Conservation (phyloP, 352 stramenopile species). For the Elongisporangium undulatum region DNA sequence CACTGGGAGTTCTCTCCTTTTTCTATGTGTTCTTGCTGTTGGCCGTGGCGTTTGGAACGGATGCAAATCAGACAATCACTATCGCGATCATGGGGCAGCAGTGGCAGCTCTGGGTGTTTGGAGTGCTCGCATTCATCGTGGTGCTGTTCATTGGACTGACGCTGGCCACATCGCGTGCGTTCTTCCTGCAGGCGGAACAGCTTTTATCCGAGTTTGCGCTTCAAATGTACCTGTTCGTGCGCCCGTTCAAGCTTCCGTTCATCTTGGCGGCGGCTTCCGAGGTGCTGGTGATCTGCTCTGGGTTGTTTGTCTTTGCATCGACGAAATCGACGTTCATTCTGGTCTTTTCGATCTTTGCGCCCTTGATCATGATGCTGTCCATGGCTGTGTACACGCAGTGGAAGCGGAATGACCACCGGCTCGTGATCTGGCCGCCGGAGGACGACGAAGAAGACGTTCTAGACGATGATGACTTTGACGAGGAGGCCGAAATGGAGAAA, state of each 20-base stretch:
- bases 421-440: constrained; percentile 79
- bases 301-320: constrained; percentile 75
- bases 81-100: constrained; percentile 56
- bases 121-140: constrained; percentile 75
- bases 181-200: constrained; percentile 78
- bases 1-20: constrained; percentile 77
- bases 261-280: constrained; percentile 76
- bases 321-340: constrained; percentile 78
- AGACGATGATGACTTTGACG: constrained; percentile 73
- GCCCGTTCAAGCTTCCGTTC: constrained; percentile 60
- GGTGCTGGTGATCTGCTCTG: constrained; percentile 77
- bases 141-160: constrained; percentile 74
- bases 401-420: constrained; percentile 77
- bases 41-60: constrained; percentile 62
- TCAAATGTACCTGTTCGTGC: constrained; percentile 71
- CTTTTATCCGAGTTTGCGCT: constrained; percentile 71
- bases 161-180: constrained; percentile 69
- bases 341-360: constrained; percentile 66
- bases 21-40: constrained; percentile 85
- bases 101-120: constrained; percentile 86
- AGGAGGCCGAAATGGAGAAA: constrained; percentile 63
- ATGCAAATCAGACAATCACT: constrained; percentile 38
- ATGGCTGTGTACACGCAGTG: constrained; percentile 74
- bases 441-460: constrained; percentile 78
- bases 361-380: constrained; percentile 73